Evolutionary conservation across 2,329 filamentous ascomycete species (phyloP), one percentile per base, ranked within the genome.

Genomic region (Neophaeococcomyces mojaviensis): DNA sequence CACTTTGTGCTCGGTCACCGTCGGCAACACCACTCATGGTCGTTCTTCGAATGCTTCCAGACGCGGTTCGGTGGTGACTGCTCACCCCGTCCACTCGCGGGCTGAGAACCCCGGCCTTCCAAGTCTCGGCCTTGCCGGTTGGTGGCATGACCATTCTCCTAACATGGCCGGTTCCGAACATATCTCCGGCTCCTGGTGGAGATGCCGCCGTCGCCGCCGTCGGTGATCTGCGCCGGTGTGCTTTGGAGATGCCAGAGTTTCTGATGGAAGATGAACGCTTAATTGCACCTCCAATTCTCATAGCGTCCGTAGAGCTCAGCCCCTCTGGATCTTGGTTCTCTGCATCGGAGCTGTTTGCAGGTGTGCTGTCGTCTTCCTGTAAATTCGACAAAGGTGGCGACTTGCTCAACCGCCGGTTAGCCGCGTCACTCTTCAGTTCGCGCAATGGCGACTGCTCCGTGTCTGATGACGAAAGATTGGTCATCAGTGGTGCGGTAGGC

Each of bases 121-220:
- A 70, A 15, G 76, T 73, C 39, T 70, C 68, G 34, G 77, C 76
- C 54, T 77, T 78, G 26, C 80, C 75, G 39, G 70, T 74, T 58
- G 76, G 79, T 32, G 80, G 76, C 34, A 49, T 50, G 30, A 56
- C 55, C 78, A 85, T 83, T 12, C 82, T 71, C 35, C 82, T 71
- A 20, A 81, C 80, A 51, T 83, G 80, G 45, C 76, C 73, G 19
- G 80, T 78, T 1, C 78, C 82, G 62, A 84, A 84, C 62, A 82
- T 70, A 6, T 68, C 66, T 48, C 74, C 77, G 53, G 79, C 76
- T 43, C 68, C 74, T 1, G 77, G 76, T 12, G 78, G 76, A 44
- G 73, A 76, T 24, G 30, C 36, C 10, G 39, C 64, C 4, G 66
- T 63, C 39, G 67, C 66, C 16, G 66, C 64, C 9, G 72, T 75